Evolutionary conservation across 306 rosid species (phyloP).

Genomic region (Arachis hypogaea): DNA sequence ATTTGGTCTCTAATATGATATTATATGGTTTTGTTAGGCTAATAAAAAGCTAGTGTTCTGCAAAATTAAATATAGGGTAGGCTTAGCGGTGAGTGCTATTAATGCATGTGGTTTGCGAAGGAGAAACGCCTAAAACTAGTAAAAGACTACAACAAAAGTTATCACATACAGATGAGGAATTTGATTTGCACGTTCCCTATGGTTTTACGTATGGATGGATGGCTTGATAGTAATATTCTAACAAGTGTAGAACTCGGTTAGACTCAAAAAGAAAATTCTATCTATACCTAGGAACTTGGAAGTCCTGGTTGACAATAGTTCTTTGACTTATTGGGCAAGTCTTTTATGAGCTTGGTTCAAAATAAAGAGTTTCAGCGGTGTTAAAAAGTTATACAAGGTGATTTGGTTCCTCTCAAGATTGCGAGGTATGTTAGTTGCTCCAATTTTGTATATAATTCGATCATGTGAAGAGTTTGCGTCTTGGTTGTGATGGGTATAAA

Average conservation of each 20-base stretch:
- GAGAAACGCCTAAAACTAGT: not conserved
- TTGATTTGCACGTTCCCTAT: constrained; percentile 22
- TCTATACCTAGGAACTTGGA: not conserved
- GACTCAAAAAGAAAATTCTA: too few species aligned
- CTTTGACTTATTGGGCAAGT: not conserved
- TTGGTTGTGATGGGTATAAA: not conserved
- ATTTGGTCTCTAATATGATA: constrained; percentile 3
- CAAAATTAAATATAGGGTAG: constrained; percentile 1
- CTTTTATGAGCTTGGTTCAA: constrained; percentile 5
- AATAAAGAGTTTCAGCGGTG: not conserved
- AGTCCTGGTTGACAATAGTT: not conserved
- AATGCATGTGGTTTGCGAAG: not conserved
- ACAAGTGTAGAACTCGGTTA: not conserved
- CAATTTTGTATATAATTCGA: not conserved
- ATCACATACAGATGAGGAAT: not conserved
- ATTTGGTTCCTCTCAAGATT: not conserved
- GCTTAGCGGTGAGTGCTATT: not conserved
- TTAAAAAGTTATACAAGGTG: not conserved
- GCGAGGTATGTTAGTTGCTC: constrained; percentile 8
- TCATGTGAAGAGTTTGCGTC: not conserved
- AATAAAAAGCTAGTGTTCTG: constrained; percentile 17
- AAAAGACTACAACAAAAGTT: not conserved
- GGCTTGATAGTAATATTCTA: not conserved
- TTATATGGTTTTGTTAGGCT: constrained; percentile 2
- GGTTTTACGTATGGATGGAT: not conserved